These are phyloP conservation scores for Talaromyces verruculosus DNA, from an alignment of 2,329 filamentous ascomycete species.

Conservation along the genomic window DNA sequence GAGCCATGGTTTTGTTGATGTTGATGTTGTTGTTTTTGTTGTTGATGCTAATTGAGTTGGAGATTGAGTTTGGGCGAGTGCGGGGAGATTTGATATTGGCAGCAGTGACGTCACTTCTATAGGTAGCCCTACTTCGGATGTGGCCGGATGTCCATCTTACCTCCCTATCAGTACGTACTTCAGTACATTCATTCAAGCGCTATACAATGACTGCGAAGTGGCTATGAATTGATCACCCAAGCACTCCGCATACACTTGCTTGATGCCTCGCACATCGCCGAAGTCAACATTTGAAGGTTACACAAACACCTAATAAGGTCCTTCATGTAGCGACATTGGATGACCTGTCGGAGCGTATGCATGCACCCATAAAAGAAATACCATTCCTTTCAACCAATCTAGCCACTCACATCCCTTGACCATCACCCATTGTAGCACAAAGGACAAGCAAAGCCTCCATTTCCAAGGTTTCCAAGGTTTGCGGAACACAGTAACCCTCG, in stretches of 20 bases:
- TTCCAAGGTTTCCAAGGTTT: background rate
- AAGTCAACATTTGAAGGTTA: background rate
- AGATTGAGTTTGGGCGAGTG: background rate
- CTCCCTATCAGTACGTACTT: no score
- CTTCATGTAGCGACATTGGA: background rate
- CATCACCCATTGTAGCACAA: background rate
- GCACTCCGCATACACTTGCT: background rate
- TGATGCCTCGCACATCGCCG: background rate
- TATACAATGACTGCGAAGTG: background rate
- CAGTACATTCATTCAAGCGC: no score
- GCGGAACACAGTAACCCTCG: background rate
- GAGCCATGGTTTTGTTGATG: background rate
- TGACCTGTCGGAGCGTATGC: background rate
- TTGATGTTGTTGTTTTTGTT: background rate
- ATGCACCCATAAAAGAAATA: no score
- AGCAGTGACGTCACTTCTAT: background rate
- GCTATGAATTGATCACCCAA: background rate
- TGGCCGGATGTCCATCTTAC: background rate
- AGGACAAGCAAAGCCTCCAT: background rate
- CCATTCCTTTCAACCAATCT: no score
- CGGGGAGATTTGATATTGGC: background rate
- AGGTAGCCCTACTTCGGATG: background rate
- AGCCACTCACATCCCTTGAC: background rate
- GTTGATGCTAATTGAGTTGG: background rate
- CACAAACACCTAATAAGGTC: slow-evolving; percentile 23